Conservation (phyloP, 352 stramenopile species). For the Phytopythium cucurbitacearum region DNA sequence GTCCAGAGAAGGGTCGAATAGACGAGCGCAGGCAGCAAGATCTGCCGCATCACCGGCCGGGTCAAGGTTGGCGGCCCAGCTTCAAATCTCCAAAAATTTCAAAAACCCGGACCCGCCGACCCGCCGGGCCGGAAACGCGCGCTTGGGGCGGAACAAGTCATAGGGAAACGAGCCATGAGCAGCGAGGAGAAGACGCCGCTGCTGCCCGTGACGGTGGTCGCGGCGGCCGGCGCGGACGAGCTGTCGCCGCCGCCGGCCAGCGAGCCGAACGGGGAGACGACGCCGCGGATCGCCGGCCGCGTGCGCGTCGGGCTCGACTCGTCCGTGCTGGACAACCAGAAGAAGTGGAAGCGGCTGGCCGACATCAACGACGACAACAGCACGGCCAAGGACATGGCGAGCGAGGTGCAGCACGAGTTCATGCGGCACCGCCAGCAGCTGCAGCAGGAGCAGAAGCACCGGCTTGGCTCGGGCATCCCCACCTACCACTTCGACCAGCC, state of each 20-base stretch:
- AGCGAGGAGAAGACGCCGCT: conserved; percentile 39
- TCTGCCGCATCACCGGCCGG: too few relatives aligned
- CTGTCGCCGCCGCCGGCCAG: neutral
- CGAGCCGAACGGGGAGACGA: neutral
- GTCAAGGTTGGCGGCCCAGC: too few relatives aligned
- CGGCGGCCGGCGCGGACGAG: neutral
- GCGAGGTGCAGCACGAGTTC: conserved; percentile 71
- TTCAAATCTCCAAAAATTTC: too few relatives aligned
- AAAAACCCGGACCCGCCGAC: too few relatives aligned
- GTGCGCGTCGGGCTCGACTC: conserved; percentile 61
- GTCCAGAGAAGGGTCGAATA: too few relatives aligned
- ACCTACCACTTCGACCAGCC: conserved; percentile 31
- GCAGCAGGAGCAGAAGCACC: conserved; percentile 32
- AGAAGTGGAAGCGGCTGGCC: conserved; percentile 76
- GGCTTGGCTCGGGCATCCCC: conserved; percentile 26
- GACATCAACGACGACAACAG: conserved; percentile 78
- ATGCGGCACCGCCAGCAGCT: conserved; percentile 51
- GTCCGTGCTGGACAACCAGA: conserved; percentile 68
- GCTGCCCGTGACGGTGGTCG: conserved; percentile 7
- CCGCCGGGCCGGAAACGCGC: too few relatives aligned
- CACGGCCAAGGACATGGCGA: conserved; percentile 82
- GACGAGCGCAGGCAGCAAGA: too few relatives aligned
- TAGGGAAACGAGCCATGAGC: neutral
- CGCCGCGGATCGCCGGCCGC: conserved; percentile 11
- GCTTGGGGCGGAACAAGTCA: neutral